Evolutionary conservation across 1,139 yeast genomes (phyloP).

Genomic region (Hemisphaericaspora xylanilytica): DNA sequence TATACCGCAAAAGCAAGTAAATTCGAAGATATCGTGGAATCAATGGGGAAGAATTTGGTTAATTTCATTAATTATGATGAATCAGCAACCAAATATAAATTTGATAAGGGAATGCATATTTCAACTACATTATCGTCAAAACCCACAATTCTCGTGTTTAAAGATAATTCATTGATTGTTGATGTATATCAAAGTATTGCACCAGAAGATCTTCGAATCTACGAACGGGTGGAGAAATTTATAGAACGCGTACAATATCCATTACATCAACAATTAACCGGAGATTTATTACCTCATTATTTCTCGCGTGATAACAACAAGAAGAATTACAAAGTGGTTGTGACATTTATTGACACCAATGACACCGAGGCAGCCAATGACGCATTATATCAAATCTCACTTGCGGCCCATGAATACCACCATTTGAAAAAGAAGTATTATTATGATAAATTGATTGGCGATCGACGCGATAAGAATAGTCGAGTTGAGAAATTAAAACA

Average conservation of each 20-base stretch:
- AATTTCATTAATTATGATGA: constrained; percentile 42
- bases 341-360: constrained; percentile 50
- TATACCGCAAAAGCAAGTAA: constrained; percentile 50
- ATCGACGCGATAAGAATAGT: constrained; percentile 43
- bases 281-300: constrained; percentile 31
- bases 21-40: constrained; percentile 36
- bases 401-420: constrained; percentile 55
- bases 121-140: constrained; percentile 54
- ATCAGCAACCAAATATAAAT: constrained; percentile 23
- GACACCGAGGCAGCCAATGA: constrained; percentile 35
- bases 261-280: constrained; percentile 49
- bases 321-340: constrained; percentile 46
- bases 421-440: constrained; percentile 43
- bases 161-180: constrained; percentile 53
- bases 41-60: constrained; percentile 44
- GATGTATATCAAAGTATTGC: constrained; percentile 58
- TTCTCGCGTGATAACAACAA: constrained; percentile 25
- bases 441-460: constrained; percentile 34
- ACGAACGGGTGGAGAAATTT: constrained; percentile 47
- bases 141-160: constrained; percentile 61
- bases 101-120: constrained; percentile 44
- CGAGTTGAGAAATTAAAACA: constrained; percentile 44
- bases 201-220: constrained; percentile 59
- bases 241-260: constrained; percentile 49
- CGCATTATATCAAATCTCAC: constrained; percentile 42